These are phyloP conservation scores for Liriodendron chinense DNA, from an alignment of 164 flowering plant species.

Conservation along the genomic window DNA sequence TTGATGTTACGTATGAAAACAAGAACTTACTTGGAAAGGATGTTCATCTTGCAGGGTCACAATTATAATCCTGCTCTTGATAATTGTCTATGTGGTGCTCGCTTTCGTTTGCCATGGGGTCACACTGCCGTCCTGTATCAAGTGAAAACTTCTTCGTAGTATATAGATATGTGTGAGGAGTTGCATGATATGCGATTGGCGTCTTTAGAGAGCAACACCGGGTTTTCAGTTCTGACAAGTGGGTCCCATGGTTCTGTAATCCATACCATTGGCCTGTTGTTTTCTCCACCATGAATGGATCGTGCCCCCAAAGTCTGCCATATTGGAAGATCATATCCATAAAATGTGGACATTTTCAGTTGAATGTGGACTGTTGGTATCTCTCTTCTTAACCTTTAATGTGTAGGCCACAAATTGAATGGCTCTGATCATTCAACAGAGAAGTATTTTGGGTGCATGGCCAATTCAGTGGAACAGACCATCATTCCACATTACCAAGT, in stretches of 20 bases:
- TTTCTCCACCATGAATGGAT: too few relatives aligned
- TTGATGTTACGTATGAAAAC: not conserved
- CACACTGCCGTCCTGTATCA: conserved; percentile 38
- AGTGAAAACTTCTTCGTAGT: not conserved
- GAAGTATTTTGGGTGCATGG: not conserved
- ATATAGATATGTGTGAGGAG: not conserved
- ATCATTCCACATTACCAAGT: not conserved
- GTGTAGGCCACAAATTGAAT: not conserved
- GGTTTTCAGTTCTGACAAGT: not conserved
- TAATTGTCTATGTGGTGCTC: conserved; percentile 38
- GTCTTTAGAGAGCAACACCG: not conserved
- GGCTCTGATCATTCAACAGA: not conserved
- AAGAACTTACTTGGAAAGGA: not conserved
- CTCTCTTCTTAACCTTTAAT: not conserved
- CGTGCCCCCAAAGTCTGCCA: not conserved
- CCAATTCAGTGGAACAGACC: not conserved
- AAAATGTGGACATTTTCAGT: not conserved
- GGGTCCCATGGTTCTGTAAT: not conserved
- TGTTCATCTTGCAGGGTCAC: conserved; percentile 33
- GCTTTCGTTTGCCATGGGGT: conserved; percentile 49
- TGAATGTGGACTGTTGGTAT: not conserved
- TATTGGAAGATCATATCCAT: not conserved
- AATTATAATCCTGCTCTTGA: conserved; percentile 32
- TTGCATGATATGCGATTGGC: not conserved
- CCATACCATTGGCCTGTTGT: not conserved